Evolutionary conservation across 352 stramenopile species (phyloP), one percentile per base, ranked within the genome.

Genomic region (Phytopythium kandeliae): DNA sequence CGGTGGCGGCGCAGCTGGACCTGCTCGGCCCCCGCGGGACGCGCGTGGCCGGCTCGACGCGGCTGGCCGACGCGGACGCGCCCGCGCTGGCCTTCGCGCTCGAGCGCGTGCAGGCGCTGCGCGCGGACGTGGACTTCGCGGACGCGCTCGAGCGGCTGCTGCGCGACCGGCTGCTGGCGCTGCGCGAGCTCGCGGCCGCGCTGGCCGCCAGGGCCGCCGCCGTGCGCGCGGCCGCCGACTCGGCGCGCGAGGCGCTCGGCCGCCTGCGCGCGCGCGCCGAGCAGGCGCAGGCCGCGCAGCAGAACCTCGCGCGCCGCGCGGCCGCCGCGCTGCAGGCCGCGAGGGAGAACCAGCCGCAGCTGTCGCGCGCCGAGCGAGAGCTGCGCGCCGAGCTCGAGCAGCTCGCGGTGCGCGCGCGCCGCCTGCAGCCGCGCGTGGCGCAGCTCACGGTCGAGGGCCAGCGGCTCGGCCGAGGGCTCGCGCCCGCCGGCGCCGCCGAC

Each of bases 321-420:
- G 82, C 82, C 1, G 79, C 79, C 1, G 73, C 86, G 47, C 56
- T 93, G 6, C 82, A 93, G 49, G 80, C 79, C 25, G 70, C 89
- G 26, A 89, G 88, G 63, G 82, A 93, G 54, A 93, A 91, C 57
- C 82, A 93, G 45, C 72, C 76, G 8, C 65, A 82, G 51, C 55
- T 93, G 49, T 89, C 82, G 37, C 77, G 74, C 19, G 77, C 82
- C 43, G 82, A 93, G 55, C 68, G 71, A 5, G 73, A 89, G 48
- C 86, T 79, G 54, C 82, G 85, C 62, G 57, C 69, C 55, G 79
- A 91, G 21, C 52, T 93, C n/a, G 71, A 86, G 36, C 58, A 76
- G 12, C 65, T 93, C 53, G 58, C 64, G 24, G 57, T 89, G 15
- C 65, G 84, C 46, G 62, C 88, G 33, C 75, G 82, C 2, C 77